These are phyloP conservation scores for Raddia guianensis DNA, from an alignment of 176 grass and related monocot genomes.

Conservation along the genomic window DNA sequence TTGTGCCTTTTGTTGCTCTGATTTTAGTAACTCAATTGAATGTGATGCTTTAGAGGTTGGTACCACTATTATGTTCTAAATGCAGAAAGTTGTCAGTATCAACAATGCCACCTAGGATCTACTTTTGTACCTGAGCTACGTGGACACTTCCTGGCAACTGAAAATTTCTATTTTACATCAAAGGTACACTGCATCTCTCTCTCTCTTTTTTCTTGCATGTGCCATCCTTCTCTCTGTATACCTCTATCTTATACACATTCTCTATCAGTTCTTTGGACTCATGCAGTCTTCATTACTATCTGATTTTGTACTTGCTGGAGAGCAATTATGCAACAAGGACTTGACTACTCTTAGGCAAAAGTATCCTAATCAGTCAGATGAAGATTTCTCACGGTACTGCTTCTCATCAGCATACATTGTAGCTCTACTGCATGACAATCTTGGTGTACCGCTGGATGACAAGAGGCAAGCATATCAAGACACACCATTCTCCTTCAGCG, in stretches of 20 bases:
- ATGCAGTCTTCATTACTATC: conserved; percentile 60
- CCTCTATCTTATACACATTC: conserved; percentile 16
- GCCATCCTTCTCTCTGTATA: not conserved
- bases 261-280: conserved; percentile 79
- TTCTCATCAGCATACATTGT: conserved; percentile 96
- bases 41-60: conserved; percentile 4
- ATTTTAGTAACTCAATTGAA: not conserved
- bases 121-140: conserved; percentile 80
- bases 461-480: conserved; percentile 59
- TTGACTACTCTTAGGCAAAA: conserved; percentile 58
- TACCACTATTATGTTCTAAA: conserved; percentile 36
- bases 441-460: conserved; percentile 68
- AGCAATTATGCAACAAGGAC: conserved; percentile 77
- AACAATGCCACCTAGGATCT: conserved; percentile 73
- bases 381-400: conserved; percentile 83
- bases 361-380: conserved; percentile 58
- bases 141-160: conserved; percentile 90
- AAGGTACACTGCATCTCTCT: conserved; percentile 51
- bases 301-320: conserved; percentile 71
- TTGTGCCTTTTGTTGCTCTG: conserved; percentile 1
- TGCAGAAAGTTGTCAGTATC: conserved; percentile 69
- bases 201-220: conserved; percentile 3
- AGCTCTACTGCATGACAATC: conserved; percentile 74
- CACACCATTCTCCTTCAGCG: conserved; percentile 25
- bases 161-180: conserved; percentile 96